Percentiles rank a stretch among this genome's conserved stretches.
Conservation (phyloP, 495 filamentous ascomycete species). For the Durotheca rogersii region DNA sequence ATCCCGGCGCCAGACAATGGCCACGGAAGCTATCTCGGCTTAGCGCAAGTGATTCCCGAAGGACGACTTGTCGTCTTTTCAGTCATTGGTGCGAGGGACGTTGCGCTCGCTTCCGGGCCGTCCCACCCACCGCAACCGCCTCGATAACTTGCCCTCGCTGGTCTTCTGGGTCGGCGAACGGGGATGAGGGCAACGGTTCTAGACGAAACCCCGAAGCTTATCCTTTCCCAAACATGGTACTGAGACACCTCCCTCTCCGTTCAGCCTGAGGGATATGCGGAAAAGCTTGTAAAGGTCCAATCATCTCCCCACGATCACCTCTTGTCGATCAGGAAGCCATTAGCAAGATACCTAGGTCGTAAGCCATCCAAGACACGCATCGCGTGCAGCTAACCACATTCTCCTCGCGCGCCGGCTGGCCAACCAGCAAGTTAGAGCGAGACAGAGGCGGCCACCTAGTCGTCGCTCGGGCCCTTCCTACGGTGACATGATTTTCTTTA, state of each 20-base stretch:
- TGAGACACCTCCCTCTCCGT: conserved; percentile 1
- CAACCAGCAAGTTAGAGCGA: no score
- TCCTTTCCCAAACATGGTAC: conserved; percentile 11
- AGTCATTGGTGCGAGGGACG: conserved; percentile 20
- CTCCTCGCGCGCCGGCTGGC: neutral
- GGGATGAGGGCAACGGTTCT: conserved; percentile 25
- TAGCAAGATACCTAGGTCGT: conserved; percentile 10
- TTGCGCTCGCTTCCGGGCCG: conserved; percentile 32
- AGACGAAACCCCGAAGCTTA: conserved; percentile 28
- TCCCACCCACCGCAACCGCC: conserved; percentile 31
- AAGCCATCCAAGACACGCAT: conserved; percentile 30
- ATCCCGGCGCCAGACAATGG: neutral
- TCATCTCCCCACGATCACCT: conserved; percentile 10
- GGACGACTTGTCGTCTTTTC: conserved; percentile 11
- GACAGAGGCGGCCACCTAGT: neutral
- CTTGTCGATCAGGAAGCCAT: conserved; percentile 18
- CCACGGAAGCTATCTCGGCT: neutral
- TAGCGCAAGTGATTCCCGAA: conserved; percentile 9
- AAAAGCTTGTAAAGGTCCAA: conserved; percentile 14
- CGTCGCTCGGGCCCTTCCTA: conserved; percentile 20
- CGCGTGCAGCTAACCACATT: conserved; percentile 27
- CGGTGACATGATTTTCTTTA: conserved; percentile 11
- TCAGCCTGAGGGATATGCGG: conserved; percentile 16
- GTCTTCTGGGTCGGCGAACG: conserved; percentile 33
- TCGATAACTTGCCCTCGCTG: conserved; percentile 29